Evolutionary conservation across 2,329 filamentous ascomycete genomes (phyloP), one percentile per base, ranked within the genome.

Genomic region (Fusarium sacchari): DNA sequence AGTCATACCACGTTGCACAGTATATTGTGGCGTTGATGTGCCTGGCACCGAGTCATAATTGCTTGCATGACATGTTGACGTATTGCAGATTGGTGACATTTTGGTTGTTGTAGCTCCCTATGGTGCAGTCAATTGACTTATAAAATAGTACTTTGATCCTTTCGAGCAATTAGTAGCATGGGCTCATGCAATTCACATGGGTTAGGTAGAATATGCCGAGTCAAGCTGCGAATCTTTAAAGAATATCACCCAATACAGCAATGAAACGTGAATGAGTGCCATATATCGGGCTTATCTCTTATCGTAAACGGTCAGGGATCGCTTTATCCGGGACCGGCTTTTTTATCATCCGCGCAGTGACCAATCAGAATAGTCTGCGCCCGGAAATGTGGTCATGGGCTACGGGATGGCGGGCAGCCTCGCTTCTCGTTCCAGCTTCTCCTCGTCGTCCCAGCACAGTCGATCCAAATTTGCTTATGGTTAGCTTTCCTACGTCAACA

Each of bases 321-420:
- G 42, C 60, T 60, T 50, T 61, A 70, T 70, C 67, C 72, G 72
- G 79, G 68, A 40, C 22, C 76, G 76, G 76, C 44, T 58, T 67
- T 79, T 76, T 50, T 55, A 75, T 67, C 59, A 55, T 46, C 78
- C 79, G 77, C 6, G 6, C 2, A 17, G 24, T 18, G 49, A 18
- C 37, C 58, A 72, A 69, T 69, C 68, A 75, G 74, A 71, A 73
- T 72, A 72, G 71, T 52, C 72, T 34, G 64, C 44, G 46, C 55
- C 30, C 64, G 70, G 67, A 77, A 76, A 78, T 79, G 78, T 79
- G 72, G 75, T 79, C 77, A 79, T 79, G 77, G 75, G 76, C 72
- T 67, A 73, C 67, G 67, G 73, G 70, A 78, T 76, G 78, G 78
- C 75, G 78, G 78, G 78, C 78, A 79, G 78, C 76, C 78, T 79